Conservation (phyloP, 2,329 filamentous ascomycete genomes). For the Botryotinia narcissicola region DNA sequence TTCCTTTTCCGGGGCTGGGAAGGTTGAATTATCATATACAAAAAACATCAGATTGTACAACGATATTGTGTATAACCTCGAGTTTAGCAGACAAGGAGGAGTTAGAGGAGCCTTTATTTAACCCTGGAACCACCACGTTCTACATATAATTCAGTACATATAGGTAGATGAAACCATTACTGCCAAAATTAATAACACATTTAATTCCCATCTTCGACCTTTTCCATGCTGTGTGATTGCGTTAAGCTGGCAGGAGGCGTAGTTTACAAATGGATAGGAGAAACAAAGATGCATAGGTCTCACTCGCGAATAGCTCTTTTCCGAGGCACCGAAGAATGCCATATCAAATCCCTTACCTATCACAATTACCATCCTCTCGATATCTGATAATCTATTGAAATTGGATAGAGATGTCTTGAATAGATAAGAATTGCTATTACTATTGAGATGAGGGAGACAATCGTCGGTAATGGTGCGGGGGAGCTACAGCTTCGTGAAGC, state of each 20-base stretch:
- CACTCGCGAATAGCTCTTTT: not conserved
- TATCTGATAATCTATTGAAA: not conserved
- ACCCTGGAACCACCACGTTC: not conserved
- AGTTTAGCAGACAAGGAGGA: constrained; percentile 7
- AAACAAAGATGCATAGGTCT: not conserved
- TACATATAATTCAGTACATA: constrained; percentile 4
- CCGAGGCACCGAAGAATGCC: not conserved
- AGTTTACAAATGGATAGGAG: not conserved
- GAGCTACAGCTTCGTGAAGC: not conserved
- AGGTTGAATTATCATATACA: constrained; percentile 16
- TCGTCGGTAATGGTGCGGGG: not conserved
- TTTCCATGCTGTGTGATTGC: not conserved
- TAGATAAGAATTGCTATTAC: not conserved
- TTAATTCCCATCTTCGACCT: not conserved
- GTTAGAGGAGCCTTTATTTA: constrained; percentile 12
- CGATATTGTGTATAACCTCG: constrained; percentile 19
- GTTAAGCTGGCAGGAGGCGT: not conserved
- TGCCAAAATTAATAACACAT: constrained; percentile 12
- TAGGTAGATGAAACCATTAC: not conserved
- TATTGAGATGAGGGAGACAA: not conserved
- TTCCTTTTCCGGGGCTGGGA: constrained; percentile 10
- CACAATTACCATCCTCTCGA: not conserved
- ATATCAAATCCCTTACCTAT: not conserved
- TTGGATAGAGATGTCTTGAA: not conserved
- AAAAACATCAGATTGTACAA: constrained; percentile 25